Conservation (phyloP, 2,329 filamentous ascomycete species). For the Epichloe gansuensis region DNA sequence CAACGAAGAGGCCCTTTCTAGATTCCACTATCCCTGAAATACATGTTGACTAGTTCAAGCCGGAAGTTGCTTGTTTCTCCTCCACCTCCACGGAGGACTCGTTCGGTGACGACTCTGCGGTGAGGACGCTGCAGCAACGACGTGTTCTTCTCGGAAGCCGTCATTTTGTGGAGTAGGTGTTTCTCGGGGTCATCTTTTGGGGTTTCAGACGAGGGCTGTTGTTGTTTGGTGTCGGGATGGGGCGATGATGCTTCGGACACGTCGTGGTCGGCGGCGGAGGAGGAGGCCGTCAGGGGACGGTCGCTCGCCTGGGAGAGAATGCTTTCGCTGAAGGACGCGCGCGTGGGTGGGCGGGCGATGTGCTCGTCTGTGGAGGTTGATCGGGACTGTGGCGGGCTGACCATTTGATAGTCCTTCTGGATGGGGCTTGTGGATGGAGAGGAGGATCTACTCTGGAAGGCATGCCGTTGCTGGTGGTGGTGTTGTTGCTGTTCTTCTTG, state of each 20-base stretch:
- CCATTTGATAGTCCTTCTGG: conserved; percentile 25
- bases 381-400: conserved; percentile 19
- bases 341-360: conserved; percentile 21
- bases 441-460: conserved; percentile 18
- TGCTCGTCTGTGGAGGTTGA: conserved; percentile 18
- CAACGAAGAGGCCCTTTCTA: no score
- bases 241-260: not conserved
- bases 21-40: no score
- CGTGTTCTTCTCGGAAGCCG: conserved; percentile 17
- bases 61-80: not conserved
- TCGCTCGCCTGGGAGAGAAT: conserved; percentile 7
- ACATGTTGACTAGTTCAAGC: no score
- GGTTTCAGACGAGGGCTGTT: not conserved
- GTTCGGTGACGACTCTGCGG: not conserved
- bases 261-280: not conserved
- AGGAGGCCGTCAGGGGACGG: not conserved
- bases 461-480: conserved; percentile 10
- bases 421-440: conserved; percentile 25
- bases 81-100: not conserved
- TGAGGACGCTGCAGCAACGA: conserved; percentile 10
- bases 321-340: conserved; percentile 13
- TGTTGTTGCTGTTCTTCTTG: conserved; percentile 12
- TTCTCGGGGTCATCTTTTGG: conserved; percentile 6
- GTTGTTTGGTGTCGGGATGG: not conserved
- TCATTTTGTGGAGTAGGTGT: conserved; percentile 8